Evolutionary conservation across 2,329 filamentous ascomycete genomes (phyloP).

Genomic region (Nothomitra cinnamomea): DNA sequence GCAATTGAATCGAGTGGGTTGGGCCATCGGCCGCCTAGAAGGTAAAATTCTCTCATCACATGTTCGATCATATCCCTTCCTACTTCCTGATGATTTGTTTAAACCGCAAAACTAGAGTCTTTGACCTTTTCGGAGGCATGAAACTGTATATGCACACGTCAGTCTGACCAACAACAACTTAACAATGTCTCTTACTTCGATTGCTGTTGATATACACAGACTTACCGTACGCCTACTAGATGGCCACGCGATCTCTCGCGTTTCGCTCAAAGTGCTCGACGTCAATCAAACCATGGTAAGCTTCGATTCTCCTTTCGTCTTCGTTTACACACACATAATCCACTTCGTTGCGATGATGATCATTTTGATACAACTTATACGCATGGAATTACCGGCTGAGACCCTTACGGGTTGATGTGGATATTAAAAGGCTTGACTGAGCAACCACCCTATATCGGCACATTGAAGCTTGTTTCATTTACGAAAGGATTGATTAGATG

Average conservation of each 20-base stretch:
- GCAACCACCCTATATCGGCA: constrained; percentile 15
- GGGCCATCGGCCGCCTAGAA: neutral
- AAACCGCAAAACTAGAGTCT: constrained; percentile 95
- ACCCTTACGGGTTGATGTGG: constrained; percentile 47
- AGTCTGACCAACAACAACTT: constrained; percentile 48
- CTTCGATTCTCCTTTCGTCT: neutral
- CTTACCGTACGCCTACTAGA: neutral
- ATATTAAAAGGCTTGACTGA: constrained; percentile 83
- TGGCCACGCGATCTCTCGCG: neutral
- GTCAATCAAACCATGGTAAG: neutral
- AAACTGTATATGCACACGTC: constrained; percentile 78
- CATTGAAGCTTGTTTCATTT: constrained; percentile 6
- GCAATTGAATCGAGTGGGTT: neutral
- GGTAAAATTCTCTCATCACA: neutral
- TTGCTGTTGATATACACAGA: neutral
- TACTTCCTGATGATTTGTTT: constrained; percentile 58
- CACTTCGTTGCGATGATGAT: constrained; percentile 38
- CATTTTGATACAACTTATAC: constrained; percentile 34
- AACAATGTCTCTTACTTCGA: neutral
- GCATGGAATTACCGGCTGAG: constrained; percentile 98
- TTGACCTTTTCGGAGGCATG: constrained; percentile 65
- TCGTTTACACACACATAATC: constrained; percentile 5
- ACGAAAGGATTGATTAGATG: constrained; percentile 4
- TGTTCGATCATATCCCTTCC: constrained; percentile 8
- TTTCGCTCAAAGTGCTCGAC: neutral